A percentile compares a stretch with the other conserved stretches of the same genome.
Evolutionary conservation across 345 rosid genomes (phyloP).

Genomic region (Brassica cretica): DNA sequence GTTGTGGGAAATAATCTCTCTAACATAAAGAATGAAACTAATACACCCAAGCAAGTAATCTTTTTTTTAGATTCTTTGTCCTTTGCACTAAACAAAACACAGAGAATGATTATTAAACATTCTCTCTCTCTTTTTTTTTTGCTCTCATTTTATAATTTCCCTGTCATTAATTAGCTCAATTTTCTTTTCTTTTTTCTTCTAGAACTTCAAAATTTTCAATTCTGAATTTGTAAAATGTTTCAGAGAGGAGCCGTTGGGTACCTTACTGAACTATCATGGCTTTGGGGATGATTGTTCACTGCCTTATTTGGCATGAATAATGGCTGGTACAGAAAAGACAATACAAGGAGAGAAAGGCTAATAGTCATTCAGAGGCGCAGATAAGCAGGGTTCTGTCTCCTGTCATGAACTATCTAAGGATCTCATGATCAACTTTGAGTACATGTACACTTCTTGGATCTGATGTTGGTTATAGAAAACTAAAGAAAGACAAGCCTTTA

Average conservation of each 20-base stretch:
- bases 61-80: constrained; percentile 36
- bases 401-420: background rate
- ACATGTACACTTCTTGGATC: background rate
- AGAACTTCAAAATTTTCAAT: background rate
- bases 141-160: background rate
- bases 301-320: background rate
- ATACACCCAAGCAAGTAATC: constrained; percentile 67
- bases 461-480: background rate
- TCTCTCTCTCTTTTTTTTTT: constrained; percentile 2
- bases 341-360: background rate
- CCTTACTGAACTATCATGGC: background rate
- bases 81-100: constrained; percentile 16
- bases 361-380: background rate
- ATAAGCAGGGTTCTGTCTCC: background rate
- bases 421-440: background rate
- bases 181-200: background rate
- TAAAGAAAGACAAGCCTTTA: background rate
- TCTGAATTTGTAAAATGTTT: background rate
- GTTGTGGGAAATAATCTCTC: constrained; percentile 18
- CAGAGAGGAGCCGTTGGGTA: background rate
- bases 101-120: background rate
- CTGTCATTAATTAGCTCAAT: background rate
- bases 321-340: constrained; percentile 2
- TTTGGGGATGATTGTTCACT: background rate
- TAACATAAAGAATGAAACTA: constrained; percentile 39